Evolutionary conservation across 2,329 filamentous ascomycete species (phyloP), one percentile per base, ranked within the genome.

Genomic region (Bipolaris sorokiniana): DNA sequence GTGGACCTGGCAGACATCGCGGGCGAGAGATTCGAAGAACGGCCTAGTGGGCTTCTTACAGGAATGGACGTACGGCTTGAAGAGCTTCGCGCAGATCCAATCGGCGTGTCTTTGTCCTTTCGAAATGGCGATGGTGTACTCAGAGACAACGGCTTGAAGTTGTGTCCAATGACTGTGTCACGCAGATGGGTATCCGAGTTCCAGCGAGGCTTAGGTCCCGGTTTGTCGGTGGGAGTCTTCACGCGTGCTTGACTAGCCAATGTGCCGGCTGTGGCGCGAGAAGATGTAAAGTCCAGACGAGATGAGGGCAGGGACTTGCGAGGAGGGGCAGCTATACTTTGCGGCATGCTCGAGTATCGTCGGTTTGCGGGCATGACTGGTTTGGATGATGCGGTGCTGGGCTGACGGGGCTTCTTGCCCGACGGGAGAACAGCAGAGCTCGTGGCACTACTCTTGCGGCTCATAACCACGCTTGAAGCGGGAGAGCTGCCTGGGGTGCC

Each of bases 401-500:
- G 77, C 46, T 77, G 75, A 48, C 81, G 80, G 49, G 81, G 77
- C 63, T 80, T 82, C 31, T 78, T 80, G 9, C 73, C 75, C 13
- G 74, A 73, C 1, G 83, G 80, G 9, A 81, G 84, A 4, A 75
- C 67, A 3, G 72, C 71, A n/a, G 54, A n/a, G 20, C 78, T 78
- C 56, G 76, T 68, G 22, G 83, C 81, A 65, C 79, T 81, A 61
- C 77, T 79, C 66, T 79, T 83, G 26, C 82, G 80, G 56, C 83
- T 82, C 28, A 81, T 77, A 66, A 89, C 76, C 18, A 90, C 80
- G 18, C 87, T 90, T 15, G 87, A 89, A 23, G 88, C 86, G 23
- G 88, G 88, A 4, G 88, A 90, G 65, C 80, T 85, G 49, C 80
- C 80, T 2, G 84, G 84, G 1, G 84, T 86, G 48, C 81, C 91